Conservation (phyloP, 2,329 filamentous ascomycete genomes). For the Alternaria triticimaculans region DNA sequence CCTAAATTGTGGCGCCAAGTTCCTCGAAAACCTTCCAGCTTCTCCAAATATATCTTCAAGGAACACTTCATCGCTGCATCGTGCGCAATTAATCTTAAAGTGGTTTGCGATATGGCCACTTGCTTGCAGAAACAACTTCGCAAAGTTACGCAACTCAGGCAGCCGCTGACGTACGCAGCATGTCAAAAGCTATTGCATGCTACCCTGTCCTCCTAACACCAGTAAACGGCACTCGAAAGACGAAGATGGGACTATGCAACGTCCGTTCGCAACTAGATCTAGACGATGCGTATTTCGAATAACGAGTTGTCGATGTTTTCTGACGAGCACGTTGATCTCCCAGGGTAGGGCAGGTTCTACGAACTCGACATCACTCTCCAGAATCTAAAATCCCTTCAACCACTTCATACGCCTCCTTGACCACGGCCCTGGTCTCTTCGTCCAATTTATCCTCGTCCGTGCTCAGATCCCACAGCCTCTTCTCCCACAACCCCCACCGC, state of each 20-base stretch:
- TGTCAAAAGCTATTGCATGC: background rate
- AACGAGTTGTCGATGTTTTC: too few species aligned
- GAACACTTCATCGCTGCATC: background rate
- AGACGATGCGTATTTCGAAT: background rate
- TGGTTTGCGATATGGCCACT: too few species aligned
- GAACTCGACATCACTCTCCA: background rate
- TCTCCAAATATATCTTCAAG: background rate
- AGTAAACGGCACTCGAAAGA: background rate
- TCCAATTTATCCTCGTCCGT: background rate
- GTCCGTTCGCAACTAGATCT: background rate
- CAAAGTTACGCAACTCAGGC: background rate
- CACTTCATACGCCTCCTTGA: background rate
- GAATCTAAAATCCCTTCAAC: background rate
- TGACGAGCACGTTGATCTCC: too few species aligned
- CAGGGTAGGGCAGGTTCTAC: too few species aligned
- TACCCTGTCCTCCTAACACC: too few species aligned
- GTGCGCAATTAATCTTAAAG: accelerated
- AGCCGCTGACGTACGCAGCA: background rate
- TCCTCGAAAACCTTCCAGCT: accelerated
- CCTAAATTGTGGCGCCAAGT: background rate
- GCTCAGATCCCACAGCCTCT: background rate
- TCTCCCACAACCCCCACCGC: slow-evolving; percentile 4
- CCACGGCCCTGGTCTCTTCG: background rate
- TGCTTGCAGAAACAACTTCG: background rate
- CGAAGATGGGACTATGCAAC: background rate